Evolutionary conservation across 768 basidiomycete species (phyloP), one percentile per base, ranked within the genome.

Genomic region (Hysterangium stoloniferum): DNA sequence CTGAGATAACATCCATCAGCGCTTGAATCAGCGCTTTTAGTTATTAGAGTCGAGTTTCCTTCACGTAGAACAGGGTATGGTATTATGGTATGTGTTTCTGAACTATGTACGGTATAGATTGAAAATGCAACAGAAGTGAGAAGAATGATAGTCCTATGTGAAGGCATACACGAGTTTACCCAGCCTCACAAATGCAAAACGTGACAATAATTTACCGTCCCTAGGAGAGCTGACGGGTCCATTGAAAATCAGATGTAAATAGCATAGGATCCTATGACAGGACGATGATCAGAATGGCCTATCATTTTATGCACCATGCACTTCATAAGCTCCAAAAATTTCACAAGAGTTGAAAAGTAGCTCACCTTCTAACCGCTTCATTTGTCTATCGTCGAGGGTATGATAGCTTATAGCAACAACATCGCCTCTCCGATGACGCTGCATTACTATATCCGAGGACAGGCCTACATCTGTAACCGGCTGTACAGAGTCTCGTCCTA

Each of bases 211-310:
- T n/a, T n/a, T n/a, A n/a, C n/a, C n/a, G n/a, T n/a, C n/a, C n/a
- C n/a, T n/a, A n/a, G n/a, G n/a, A n/a, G n/a, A n/a, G n/a, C n/a
- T n/a, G n/a, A n/a, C 29, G 11, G 25, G 6, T 22, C 8, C 12
- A n/a, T 33, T 3, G 17, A 29, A 28, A 27, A 27, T 68, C 60
- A 83, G 28, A 86, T 56, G 66, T 84, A 87, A 45, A 86, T 70
- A 35, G 77, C 78, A 60, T 86, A 91, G 20, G 77, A 76, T 49
- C 86, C 86, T 54, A 88, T 78, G n/a, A 92, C 88, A 0, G 89
- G 89, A 32, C 89, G 68, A 61, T 93, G 89, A 63, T 93, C 89
- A 56, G 84, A 86, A 36, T 83, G 74, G 13, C 85, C 49, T 51
- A 37, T 9, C 9, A 9, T 9, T 34, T 34, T 9, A 34, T n/a